phyloP scores from a whole-genome alignment of 192 early-diverging fungal genomes.

The Helicostylum pulchrum region DNA sequence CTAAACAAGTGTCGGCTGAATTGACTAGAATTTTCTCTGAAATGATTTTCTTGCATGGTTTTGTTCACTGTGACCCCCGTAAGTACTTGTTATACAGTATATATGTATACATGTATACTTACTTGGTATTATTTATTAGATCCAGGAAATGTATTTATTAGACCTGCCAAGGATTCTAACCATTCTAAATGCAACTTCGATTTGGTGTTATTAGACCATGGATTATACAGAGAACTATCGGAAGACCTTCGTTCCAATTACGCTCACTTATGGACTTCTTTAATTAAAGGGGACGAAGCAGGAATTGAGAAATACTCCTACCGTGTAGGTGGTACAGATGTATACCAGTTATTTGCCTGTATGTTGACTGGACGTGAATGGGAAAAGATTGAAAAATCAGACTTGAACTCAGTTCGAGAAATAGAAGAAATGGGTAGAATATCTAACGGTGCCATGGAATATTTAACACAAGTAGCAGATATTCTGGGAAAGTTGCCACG shows the following conservation, averaged over 20 bases:
- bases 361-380: conserved; percentile 87
- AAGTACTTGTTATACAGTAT: conserved; percentile 6
- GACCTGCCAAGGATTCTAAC: conserved; percentile 39
- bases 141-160: conserved; percentile 85
- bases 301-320: conserved; percentile 65
- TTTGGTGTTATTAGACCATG: conserved; percentile 84
- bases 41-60: conserved; percentile 90
- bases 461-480: conserved; percentile 72
- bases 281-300: conserved; percentile 76
- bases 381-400: conserved; percentile 56
- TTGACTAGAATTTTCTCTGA: conserved; percentile 76
- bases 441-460: conserved; percentile 49
- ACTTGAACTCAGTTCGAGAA: conserved; percentile 40
- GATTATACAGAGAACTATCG: conserved; percentile 79
- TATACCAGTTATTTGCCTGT: conserved; percentile 81
- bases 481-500: conserved; percentile 80
- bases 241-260: conserved; percentile 75
- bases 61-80: conserved; percentile 89
- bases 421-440: conserved; percentile 52
- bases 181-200: conserved; percentile 76
- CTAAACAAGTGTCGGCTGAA: conserved; percentile 67
- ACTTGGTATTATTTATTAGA: conserved; percentile 35
- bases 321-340: conserved; percentile 60
- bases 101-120: not conserved
- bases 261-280: conserved; percentile 85